These are phyloP conservation scores for Leptodontidium sp. DNA, from an alignment of 2,329 filamentous ascomycete species.

Conservation along the genomic window DNA sequence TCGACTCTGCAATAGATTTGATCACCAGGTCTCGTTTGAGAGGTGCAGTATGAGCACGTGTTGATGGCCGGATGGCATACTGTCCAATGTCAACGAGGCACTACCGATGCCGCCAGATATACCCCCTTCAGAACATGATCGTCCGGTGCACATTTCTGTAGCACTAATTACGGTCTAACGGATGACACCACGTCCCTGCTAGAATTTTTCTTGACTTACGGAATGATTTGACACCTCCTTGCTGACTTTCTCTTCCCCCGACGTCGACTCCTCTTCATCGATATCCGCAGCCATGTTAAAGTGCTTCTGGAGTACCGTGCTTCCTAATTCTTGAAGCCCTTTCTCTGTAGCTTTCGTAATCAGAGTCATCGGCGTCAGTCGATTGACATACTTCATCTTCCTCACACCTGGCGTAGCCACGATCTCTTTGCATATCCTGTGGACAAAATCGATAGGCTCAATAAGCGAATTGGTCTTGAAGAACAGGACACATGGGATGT, in stretches of 20 bases:
- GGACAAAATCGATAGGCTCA: slow-evolving; percentile 62
- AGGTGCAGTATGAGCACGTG: slow-evolving; percentile 72
- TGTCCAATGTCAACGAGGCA: slow-evolving; percentile 47
- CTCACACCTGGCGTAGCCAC: slow-evolving; percentile 52
- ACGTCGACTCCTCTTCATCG: slow-evolving; percentile 24
- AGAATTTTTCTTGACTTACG: slow-evolving; percentile 33
- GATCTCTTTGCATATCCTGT: slow-evolving; percentile 64
- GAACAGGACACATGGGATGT: slow-evolving; percentile 70
- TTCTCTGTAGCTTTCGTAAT: slow-evolving; percentile 73
- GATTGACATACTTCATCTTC: slow-evolving; percentile 66
- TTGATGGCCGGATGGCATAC: slow-evolving; percentile 86
- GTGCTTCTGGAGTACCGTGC: slow-evolving; percentile 66
- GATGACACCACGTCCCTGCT: too few relatives aligned
- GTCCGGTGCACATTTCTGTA: background rate
- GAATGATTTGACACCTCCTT: slow-evolving; percentile 31
- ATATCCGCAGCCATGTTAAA: slow-evolving; percentile 55
- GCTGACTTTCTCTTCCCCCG: slow-evolving; percentile 21
- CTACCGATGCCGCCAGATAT: slow-evolving; percentile 15
- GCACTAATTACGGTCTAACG: background rate
- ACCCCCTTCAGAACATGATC: slow-evolving; percentile 17
- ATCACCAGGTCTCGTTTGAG: slow-evolving; percentile 76
- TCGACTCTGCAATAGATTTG: slow-evolving; percentile 63
- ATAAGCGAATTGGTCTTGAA: slow-evolving; percentile 64
- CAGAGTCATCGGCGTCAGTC: slow-evolving; percentile 62
- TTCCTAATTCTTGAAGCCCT: slow-evolving; percentile 71